Percentiles rank a stretch among this genome's conserved stretches.
phyloP scores from a whole-genome alignment of 805 yeast species.

The Metahyphopichia silvanorum region DNA sequence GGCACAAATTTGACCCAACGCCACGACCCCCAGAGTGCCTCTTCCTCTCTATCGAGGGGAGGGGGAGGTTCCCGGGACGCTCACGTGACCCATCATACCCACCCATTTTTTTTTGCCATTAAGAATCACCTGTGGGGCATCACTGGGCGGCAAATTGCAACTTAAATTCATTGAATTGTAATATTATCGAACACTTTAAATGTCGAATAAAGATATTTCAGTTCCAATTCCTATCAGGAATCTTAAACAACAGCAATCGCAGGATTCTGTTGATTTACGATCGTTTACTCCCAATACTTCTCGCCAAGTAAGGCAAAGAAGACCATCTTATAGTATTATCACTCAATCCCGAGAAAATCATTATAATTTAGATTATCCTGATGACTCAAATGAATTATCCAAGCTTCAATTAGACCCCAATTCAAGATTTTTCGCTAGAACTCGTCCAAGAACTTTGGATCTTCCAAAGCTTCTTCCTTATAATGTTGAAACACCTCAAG shows the following conservation, averaged over 20 bases:
- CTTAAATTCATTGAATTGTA: no score
- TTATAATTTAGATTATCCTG: conserved; percentile 54
- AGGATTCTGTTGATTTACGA: no score
- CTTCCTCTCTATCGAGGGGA: no score
- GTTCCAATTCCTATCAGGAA: conserved; percentile 19
- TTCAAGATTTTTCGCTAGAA: conserved; percentile 36
- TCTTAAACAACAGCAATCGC: no score
- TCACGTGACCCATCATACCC: no score
- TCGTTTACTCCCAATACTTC: conserved; percentile 25
- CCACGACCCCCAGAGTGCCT: no score
- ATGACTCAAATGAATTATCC: conserved; percentile 27
- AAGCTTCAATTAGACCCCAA: conserved; percentile 28
- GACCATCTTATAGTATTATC: conserved; percentile 31
- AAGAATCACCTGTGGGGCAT: no score
- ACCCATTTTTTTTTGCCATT: no score
- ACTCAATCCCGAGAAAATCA: conserved; percentile 26
- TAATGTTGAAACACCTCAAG: conserved; percentile 60
- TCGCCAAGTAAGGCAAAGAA: conserved; percentile 9
- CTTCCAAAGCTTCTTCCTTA: conserved; percentile 64
- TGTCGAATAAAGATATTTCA: conserved; percentile 1
- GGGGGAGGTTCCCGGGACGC: no score
- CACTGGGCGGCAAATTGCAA: no score
- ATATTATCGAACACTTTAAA: no score
- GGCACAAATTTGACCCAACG: no score
- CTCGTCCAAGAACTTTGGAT: conserved; percentile 39